phyloP scores from a whole-genome alignment of 257 asterid species.

The Thymus quinquecostatus region DNA sequence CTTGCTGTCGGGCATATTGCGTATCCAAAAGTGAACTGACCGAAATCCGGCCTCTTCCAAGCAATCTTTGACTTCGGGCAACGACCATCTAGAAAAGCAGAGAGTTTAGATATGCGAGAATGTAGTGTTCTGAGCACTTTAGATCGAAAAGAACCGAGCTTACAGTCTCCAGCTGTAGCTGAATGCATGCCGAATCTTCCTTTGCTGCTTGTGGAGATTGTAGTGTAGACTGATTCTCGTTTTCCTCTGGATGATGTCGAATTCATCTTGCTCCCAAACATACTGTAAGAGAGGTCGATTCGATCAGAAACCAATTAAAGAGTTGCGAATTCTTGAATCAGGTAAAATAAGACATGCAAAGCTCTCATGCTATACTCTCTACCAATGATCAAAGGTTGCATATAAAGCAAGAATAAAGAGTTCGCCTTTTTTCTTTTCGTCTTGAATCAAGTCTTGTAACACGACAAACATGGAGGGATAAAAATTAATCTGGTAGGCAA shows the following conservation, averaged over 20 bases:
- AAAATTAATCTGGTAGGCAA: not conserved
- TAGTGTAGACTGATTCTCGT: conserved; percentile 97
- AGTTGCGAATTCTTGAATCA: not conserved
- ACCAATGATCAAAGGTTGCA: not conserved
- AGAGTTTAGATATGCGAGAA: not conserved
- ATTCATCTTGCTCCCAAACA: conserved; percentile 96
- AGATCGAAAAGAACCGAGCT: conserved; percentile 34
- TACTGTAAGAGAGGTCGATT: conserved; percentile 46
- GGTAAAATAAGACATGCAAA: no score
- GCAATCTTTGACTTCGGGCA: conserved; percentile 93
- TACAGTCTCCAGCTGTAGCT: conserved; percentile 99
- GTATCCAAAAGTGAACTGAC: conserved; percentile 81
- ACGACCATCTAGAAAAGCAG: conserved; percentile 70
- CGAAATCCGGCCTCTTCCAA: conserved; percentile 92
- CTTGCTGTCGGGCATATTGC: conserved; percentile 83
- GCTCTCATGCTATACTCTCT: not conserved
- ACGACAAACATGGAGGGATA: not conserved
- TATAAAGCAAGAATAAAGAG: not conserved
- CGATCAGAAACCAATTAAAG: no score
- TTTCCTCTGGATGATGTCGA: conserved; percentile 82
- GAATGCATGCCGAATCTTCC: conserved; percentile 88
- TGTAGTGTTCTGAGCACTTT: not conserved
- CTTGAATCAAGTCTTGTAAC: not conserved
- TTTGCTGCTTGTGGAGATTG: conserved; percentile 69
- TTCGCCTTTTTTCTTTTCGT: not conserved